These are phyloP conservation scores for Diaporthe nobilis DNA, from an alignment of 2,329 filamentous ascomycete genomes.

Conservation along the genomic window DNA sequence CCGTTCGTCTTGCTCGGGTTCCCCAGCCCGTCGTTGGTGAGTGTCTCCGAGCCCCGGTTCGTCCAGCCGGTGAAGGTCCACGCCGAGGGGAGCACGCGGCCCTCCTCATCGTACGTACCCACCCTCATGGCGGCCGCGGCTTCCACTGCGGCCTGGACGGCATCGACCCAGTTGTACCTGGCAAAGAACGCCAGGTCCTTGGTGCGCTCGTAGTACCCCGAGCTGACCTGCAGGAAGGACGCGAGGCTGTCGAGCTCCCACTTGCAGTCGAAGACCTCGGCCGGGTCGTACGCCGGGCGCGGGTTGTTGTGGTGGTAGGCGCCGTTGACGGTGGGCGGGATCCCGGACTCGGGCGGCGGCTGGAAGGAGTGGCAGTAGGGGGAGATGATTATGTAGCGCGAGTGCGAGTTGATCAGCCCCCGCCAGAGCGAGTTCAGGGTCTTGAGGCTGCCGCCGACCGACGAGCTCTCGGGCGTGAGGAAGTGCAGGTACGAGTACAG, in stretches of 20 bases:
- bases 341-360: slow-evolving; percentile 81
- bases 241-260: slow-evolving; percentile 93
- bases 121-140: slow-evolving; percentile 76
- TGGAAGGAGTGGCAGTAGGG: slow-evolving; percentile 96
- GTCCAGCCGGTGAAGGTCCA: slow-evolving; percentile 85
- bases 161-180: slow-evolving; percentile 75
- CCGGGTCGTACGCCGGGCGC: slow-evolving; percentile 76
- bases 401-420: slow-evolving; percentile 80
- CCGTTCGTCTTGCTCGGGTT: slow-evolving; percentile 85
- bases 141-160: slow-evolving; percentile 75
- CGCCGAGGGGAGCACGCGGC: slow-evolving; percentile 65
- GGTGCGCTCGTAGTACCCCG: slow-evolving; percentile 79
- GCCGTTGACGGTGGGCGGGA: slow-evolving; percentile 70
- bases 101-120: slow-evolving; percentile 75
- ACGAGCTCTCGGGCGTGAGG: slow-evolving; percentile 63
- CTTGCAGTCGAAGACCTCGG: slow-evolving; percentile 87
- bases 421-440: slow-evolving; percentile 78
- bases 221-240: slow-evolving; percentile 84
- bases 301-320: slow-evolving; percentile 70
- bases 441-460: slow-evolving; percentile 70
- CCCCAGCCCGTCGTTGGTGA: slow-evolving; percentile 80
- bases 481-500: slow-evolving; percentile 78
- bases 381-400: slow-evolving; percentile 75
- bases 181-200: slow-evolving; percentile 71
- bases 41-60: slow-evolving; percentile 79